Evolutionary conservation across 306 rosid species (phyloP).

Genomic region (Luffa acutangula): DNA sequence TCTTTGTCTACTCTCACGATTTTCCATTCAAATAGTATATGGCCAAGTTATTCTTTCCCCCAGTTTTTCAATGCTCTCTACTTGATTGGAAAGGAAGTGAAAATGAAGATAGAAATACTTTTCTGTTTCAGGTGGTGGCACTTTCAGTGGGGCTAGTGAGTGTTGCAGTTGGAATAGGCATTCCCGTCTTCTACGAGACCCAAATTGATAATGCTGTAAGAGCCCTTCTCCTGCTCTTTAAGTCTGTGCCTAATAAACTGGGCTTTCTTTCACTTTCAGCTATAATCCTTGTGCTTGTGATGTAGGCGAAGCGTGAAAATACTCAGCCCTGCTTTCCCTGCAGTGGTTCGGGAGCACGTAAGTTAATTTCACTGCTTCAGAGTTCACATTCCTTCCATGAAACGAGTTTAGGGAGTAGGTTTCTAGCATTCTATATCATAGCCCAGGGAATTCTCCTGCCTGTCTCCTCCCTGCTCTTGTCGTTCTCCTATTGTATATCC

Average conservation of each 20-base stretch:
- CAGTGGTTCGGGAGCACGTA: constrained; percentile 91
- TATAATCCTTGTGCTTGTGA: background rate
- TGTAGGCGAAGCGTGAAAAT: constrained; percentile 82
- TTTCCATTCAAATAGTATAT: background rate
- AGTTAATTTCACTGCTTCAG: constrained; percentile 19
- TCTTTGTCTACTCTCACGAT: background rate
- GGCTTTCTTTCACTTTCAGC: background rate
- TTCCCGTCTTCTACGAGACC: constrained; percentile 80
- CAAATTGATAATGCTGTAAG: constrained; percentile 86
- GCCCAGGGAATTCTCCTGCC: background rate
- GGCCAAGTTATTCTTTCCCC: background rate
- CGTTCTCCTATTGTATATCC: background rate
- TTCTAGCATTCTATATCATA: background rate
- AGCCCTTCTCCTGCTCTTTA: constrained; percentile 1
- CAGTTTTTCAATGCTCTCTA: background rate
- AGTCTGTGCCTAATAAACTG: background rate
- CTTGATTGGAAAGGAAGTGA: background rate
- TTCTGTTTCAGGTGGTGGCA: constrained; percentile 56
- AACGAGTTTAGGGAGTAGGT: background rate
- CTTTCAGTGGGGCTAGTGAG: constrained; percentile 73
- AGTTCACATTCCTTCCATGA: background rate
- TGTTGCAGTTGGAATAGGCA: constrained; percentile 70
- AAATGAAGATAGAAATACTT: background rate
- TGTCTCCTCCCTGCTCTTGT: background rate
- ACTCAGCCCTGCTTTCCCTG: constrained; percentile 96